Evolutionary conservation across 805 yeast species (phyloP), one percentile per base, ranked within the genome.

Genomic region (Pichia scutulata): DNA sequence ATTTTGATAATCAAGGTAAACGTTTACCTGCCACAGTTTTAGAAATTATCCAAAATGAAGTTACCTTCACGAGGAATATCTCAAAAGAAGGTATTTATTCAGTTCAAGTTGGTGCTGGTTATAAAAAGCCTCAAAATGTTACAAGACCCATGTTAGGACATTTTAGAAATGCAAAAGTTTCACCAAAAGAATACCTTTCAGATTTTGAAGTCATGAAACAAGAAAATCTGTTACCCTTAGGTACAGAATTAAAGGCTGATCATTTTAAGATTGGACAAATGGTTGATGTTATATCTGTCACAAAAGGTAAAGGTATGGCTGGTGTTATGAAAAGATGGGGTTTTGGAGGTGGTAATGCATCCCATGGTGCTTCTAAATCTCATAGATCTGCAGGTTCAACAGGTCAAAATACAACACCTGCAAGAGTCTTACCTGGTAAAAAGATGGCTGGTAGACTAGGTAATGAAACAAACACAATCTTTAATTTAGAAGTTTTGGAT

Each of bases 361-460:
- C 97, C 1, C 99, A 93, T 68, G 99, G 99, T 85, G 90, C 87
- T 24, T 88, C 99, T 26, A 73, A 78, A 46, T 84, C 92, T 37
- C 98, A 93, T 67, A 85, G 99, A 77, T 82, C 89, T 51, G 96
- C 95, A 61, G 99, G 99, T 78, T 90, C 97, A 30, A 89, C 86
- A 60, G 99, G 99, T 80, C 89, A 84, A 67, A 86, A 87, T 63
- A 95, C 93, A 57, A 85, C 88, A 55, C 99, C 99, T 14, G 97
- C 96, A 62, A 86, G 99, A 73, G 88, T 89, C 48, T 73, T 89
- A 55, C 98, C 97, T 16, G 98, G 97, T 23, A 90, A 88, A 72
- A 92, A 89, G 70, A 92, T 93, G 99, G 95, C 98, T 37, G 99
- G 99, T 57, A 86, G 87, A 68, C 84, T 90, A 93, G 99, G 99